Percentiles rank a stretch among this genome's conserved stretches.
Conservation (phyloP, 78 protist species). For the Dictyostelium firmibasis region DNA sequence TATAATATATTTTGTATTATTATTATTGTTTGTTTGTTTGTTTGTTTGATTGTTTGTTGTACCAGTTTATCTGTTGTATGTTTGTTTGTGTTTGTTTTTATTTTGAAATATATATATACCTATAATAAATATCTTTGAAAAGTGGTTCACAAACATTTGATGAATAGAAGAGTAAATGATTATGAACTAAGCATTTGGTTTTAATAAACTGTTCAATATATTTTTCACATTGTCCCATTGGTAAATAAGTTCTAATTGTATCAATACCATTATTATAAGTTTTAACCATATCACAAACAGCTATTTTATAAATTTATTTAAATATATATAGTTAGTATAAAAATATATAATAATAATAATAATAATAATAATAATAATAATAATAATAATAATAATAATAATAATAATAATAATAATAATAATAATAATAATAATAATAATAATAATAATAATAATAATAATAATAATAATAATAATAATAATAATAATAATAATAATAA, state of each 20-base stretch:
- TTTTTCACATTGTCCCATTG: not conserved
- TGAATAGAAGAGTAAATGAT: slow-evolving; percentile 42
- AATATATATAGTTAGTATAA: not conserved
- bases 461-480: not conserved
- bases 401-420: not conserved
- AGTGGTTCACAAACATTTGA: slow-evolving; percentile 51
- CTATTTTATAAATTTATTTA: not conserved
- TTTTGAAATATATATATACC: slow-evolving; percentile 2
- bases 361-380: not conserved
- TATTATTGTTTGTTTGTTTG: not conserved
- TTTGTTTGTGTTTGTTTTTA: not conserved
- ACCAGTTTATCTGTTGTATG: too few relatives aligned
- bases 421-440: too few relatives aligned
- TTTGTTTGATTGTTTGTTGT: too few relatives aligned
- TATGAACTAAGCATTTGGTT: slow-evolving; percentile 38
- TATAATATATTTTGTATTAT: not conserved
- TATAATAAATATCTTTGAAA: slow-evolving; percentile 38
- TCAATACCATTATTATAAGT: slow-evolving; percentile 33
- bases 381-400: not conserved
- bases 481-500: not conserved
- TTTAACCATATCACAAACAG: slow-evolving; percentile 61
- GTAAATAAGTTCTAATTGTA: slow-evolving; percentile 1
- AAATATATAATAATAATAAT: not conserved
- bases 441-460: too few relatives aligned
- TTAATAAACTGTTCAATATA: slow-evolving; percentile 47